Evolutionary conservation across 2,329 filamentous ascomycete species (phyloP).

Genomic region (Leptographium flavum): DNA sequence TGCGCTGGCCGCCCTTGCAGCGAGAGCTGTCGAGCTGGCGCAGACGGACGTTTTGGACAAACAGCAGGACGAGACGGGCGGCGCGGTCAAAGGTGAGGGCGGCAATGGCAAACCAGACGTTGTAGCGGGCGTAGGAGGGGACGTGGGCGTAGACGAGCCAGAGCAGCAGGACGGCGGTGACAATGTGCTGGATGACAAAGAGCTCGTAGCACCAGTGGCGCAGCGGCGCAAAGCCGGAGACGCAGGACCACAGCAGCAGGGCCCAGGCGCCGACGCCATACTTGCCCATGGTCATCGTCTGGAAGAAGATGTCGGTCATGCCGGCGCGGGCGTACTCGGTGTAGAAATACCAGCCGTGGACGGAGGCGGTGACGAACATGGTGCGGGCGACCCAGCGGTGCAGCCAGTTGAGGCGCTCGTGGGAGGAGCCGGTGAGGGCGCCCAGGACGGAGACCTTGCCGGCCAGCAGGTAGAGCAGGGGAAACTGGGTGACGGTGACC

Average conservation of each 20-base stretch:
- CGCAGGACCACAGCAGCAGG: slow-evolving; percentile 48
- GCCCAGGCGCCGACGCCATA: slow-evolving; percentile 56
- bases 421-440: slow-evolving; percentile 44
- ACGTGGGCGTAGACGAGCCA: slow-evolving; percentile 51
- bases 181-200: slow-evolving; percentile 54
- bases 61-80: slow-evolving; percentile 31
- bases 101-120: slow-evolving; percentile 52
- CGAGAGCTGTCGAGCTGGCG: slow-evolving; percentile 22
- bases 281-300: slow-evolving; percentile 48
- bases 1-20: slow-evolving; percentile 30
- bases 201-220: slow-evolving; percentile 54
- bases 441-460: slow-evolving; percentile 47
- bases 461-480: slow-evolving; percentile 47
- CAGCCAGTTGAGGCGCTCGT: slow-evolving; percentile 59
- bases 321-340: slow-evolving; percentile 45
- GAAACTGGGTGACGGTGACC: slow-evolving; percentile 50
- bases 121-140: slow-evolving; percentile 41
- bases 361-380: slow-evolving; percentile 51
- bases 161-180: slow-evolving; percentile 45
- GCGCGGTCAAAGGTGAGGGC: slow-evolving; percentile 48
- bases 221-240: slow-evolving; percentile 49
- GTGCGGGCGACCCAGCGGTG: slow-evolving; percentile 60
- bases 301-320: slow-evolving; percentile 42
- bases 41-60: slow-evolving; percentile 39
- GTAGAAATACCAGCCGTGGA: slow-evolving; percentile 59